phyloP scores from a whole-genome alignment of 768 basidiomycete species.

The Cystobasidium onofrii region DNA sequence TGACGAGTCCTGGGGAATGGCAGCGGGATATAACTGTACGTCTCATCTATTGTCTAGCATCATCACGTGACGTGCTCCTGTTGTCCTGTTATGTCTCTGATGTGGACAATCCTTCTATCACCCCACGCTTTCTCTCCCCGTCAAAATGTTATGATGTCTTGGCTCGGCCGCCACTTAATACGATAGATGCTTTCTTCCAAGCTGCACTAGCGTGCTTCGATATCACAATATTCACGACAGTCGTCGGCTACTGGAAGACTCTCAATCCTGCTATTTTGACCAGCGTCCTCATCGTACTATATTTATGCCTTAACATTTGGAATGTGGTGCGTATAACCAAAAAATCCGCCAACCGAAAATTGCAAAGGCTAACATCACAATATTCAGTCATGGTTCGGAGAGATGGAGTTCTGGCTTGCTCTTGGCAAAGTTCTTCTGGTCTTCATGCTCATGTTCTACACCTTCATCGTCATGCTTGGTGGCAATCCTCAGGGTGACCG shows the following conservation, averaged over 20 bases:
- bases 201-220: slow-evolving; percentile 33
- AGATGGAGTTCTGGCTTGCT: slow-evolving; percentile 56
- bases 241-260: slow-evolving; percentile 32
- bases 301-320: slow-evolving; percentile 32
- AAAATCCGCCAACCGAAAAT: no score
- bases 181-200: slow-evolving; percentile 20
- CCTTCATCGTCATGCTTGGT: slow-evolving; percentile 58
- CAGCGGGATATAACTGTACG: slow-evolving; percentile 31
- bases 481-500: slow-evolving; percentile 55
- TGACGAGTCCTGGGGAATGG: slow-evolving; percentile 30
- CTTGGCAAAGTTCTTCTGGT: slow-evolving; percentile 53
- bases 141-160: not conserved
- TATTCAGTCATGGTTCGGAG: slow-evolving; percentile 39
- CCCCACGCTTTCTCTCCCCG: not conserved
- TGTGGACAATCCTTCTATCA: not conserved
- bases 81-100: not conserved
- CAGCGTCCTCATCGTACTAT: slow-evolving; percentile 13
- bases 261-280: slow-evolving; percentile 31
- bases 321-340: not conserved
- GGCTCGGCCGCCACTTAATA: not conserved
- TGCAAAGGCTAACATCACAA: not conserved
- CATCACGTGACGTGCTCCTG: not conserved
- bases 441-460: slow-evolving; percentile 52
- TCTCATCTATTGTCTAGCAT: not conserved
- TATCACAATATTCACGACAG: slow-evolving; percentile 26